phyloP scores from a whole-genome alignment of 768 basidiomycete species.

The Aureoboletus auriporus region DNA sequence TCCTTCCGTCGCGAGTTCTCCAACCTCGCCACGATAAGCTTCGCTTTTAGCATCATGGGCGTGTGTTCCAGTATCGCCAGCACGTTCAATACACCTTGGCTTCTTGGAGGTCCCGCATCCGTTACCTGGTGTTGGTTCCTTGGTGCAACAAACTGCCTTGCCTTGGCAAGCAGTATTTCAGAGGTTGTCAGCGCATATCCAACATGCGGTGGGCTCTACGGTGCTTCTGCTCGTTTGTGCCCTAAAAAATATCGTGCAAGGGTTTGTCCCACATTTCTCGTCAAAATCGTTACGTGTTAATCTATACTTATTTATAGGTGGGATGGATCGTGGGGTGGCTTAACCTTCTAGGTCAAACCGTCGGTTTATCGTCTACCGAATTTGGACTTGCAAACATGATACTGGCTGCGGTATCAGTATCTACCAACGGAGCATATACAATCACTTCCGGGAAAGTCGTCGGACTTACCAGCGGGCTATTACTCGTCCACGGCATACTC shows the following conservation, averaged over 20 bases:
- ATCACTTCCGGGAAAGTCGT: slow-evolving; percentile 38
- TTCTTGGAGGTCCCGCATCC: slow-evolving; percentile 34
- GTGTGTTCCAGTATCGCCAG: slow-evolving; percentile 36
- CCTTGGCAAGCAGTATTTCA: slow-evolving; percentile 28
- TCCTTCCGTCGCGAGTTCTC: slow-evolving; percentile 43
- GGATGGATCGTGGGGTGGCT: slow-evolving; percentile 34
- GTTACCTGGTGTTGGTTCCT: slow-evolving; percentile 37
- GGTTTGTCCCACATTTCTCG: slow-evolving; percentile 31
- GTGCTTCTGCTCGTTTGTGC: slow-evolving; percentile 74
- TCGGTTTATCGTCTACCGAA: slow-evolving; percentile 32
- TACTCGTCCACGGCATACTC: slow-evolving; percentile 38
- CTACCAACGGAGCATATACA: slow-evolving; percentile 29
- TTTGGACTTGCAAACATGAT: slow-evolving; percentile 36
- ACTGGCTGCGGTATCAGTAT: slow-evolving; percentile 24
- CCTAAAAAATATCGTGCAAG: slow-evolving; percentile 61
- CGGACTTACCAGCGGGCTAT: slow-evolving; percentile 37
- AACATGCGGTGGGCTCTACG: slow-evolving; percentile 42
- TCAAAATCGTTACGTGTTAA: background rate
- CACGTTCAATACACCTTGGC: slow-evolving; percentile 35
- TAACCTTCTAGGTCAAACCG: slow-evolving; percentile 22
- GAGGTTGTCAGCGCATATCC: slow-evolving; percentile 32
- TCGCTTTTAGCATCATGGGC: slow-evolving; percentile 33
- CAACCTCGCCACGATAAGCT: slow-evolving; percentile 34
- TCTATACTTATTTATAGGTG: slow-evolving; percentile 10
- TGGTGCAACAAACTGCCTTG: slow-evolving; percentile 24